Base-by-base conservation (phyloP, 2,329 filamentous ascomycete genomes). In the Knufia petricola region DNA sequence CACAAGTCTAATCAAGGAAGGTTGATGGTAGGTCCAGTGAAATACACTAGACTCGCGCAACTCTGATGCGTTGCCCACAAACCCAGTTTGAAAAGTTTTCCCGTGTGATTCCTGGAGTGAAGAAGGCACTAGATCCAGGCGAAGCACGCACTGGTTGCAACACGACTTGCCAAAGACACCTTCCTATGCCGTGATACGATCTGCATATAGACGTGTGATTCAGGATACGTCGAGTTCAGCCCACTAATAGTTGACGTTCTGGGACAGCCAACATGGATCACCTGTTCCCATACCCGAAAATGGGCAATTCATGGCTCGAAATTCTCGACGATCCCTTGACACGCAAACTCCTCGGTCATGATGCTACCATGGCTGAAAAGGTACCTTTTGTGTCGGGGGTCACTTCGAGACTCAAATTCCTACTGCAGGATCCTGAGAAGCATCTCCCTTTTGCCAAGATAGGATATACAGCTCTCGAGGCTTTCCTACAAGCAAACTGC, bases 401-500 rank as follows among this genome's bases (percentile, higher is more conserved):
- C n/a, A 58, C 59, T 7, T 64, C 66, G 4, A 66, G 66, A 48
- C 65, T 66, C 4, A 56, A 61, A 19, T 66, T 67, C 24, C 52
- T 71, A 9, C 55, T 64, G 21, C 59, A 62, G 28, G 62, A 66
- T 53, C 36, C 55, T 56, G 40, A 61, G 49, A 39, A 34, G 48
- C 60, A 64, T 44, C 69, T 68, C 3, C 64, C 66, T 42, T 52
- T 73, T 6, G 54, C 79, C 47, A 69, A 78, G 38, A 69, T 84
- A 28, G 85, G 80, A 8, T 69, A 86, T 41, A 81, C 84, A 1
- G 78, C 83, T 1, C 73, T 95, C 9, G 77, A 87, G 60, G 78
- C 82, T 9, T 95, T 95, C 62, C 66, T 95, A 13, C 89, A 95
- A 64, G 80, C 81, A 1, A 95, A 87, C 62, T 85, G 94, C 47